phyloP scores from a whole-genome alignment of 73 alveolate genomes.

The Symbiodinium pilosum region DNA sequence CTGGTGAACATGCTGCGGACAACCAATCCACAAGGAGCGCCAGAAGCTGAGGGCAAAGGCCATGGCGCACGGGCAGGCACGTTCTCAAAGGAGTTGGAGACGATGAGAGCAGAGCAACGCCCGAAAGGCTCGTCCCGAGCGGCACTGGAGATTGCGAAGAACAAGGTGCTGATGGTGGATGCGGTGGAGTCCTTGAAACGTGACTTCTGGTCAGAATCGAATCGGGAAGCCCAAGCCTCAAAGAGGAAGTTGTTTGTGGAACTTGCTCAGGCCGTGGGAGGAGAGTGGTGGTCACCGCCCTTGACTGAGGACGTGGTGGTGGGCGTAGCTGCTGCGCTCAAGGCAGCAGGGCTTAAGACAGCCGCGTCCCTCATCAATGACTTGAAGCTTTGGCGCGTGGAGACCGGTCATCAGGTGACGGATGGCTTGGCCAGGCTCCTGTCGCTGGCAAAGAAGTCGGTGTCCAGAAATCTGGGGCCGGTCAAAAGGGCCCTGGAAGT shows the following conservation, averaged over 20 bases:
- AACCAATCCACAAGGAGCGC: no score
- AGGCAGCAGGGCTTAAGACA: not conserved
- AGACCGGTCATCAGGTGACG: not conserved
- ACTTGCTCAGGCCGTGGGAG: no score
- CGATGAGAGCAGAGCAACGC: no score
- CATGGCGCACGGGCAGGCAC: no score
- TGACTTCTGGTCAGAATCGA: not conserved
- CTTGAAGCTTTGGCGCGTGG: not conserved
- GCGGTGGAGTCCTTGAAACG: constrained; percentile 19
- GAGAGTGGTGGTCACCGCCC: no score
- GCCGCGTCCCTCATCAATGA: not conserved
- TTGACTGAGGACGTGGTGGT: not conserved
- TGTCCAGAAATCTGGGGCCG: not conserved
- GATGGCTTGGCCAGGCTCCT: not conserved
- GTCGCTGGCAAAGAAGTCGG: not conserved
- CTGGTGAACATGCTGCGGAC: no score
- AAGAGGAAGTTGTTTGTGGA: not conserved
- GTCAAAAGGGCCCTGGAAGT: constrained; percentile 17
- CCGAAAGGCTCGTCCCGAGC: not conserved
- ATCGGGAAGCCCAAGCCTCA: not conserved
- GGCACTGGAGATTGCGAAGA: not conserved
- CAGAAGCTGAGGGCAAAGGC: no score
- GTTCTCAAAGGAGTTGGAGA: no score
- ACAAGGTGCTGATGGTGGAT: not conserved
- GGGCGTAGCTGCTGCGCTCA: constrained; percentile 14